These are phyloP conservation scores for Mollisia scopiformis DNA, from an alignment of 2,329 filamentous ascomycete genomes.

Conservation along the genomic window DNA sequence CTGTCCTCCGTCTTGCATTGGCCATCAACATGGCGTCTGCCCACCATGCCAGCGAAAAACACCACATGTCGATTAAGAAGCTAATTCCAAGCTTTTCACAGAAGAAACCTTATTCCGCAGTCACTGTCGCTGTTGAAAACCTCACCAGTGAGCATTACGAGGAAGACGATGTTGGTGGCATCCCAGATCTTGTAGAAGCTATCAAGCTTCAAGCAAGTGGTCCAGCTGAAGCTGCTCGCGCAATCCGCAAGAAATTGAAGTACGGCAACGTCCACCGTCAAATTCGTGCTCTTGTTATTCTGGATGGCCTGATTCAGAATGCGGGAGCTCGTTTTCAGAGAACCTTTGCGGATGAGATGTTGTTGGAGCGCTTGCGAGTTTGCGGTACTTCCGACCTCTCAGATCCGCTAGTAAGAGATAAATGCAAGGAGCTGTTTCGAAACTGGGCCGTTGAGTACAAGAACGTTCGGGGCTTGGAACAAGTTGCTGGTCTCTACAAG, in stretches of 20 bases:
- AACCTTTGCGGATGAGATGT: constrained; percentile 84
- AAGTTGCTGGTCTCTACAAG: constrained; percentile 78
- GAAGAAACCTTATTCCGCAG: constrained; percentile 90
- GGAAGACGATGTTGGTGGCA: constrained; percentile 87
- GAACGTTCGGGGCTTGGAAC: constrained; percentile 76
- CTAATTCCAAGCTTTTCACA: constrained; percentile 35
- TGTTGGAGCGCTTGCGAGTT: constrained; percentile 88
- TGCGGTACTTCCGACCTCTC: constrained; percentile 84
- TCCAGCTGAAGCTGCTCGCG: constrained; percentile 85
- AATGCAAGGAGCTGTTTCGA: constrained; percentile 84
- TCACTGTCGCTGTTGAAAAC: constrained; percentile 90
- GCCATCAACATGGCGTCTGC: background rate
- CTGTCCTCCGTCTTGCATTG: background rate
- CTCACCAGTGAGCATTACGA: constrained; percentile 89
- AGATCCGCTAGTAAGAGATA: constrained; percentile 82
- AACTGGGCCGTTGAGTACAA: constrained; percentile 87
- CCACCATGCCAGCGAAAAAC: background rate
- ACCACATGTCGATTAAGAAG: background rate
- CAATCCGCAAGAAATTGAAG: constrained; percentile 97
- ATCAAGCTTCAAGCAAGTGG: constrained; percentile 88
- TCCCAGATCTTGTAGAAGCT: constrained; percentile 92
- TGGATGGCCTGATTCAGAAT: constrained; percentile 95
- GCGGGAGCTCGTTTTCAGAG: constrained; percentile 86
- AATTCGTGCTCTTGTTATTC: constrained; percentile 81
- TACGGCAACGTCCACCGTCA: constrained; percentile 95